A percentile compares a stretch with the other conserved stretches of the same genome.
These are phyloP conservation scores for Polyrhizophydium stewartii DNA, from an alignment of 371 early-diverging fungal species.

Conservation along the genomic window DNA sequence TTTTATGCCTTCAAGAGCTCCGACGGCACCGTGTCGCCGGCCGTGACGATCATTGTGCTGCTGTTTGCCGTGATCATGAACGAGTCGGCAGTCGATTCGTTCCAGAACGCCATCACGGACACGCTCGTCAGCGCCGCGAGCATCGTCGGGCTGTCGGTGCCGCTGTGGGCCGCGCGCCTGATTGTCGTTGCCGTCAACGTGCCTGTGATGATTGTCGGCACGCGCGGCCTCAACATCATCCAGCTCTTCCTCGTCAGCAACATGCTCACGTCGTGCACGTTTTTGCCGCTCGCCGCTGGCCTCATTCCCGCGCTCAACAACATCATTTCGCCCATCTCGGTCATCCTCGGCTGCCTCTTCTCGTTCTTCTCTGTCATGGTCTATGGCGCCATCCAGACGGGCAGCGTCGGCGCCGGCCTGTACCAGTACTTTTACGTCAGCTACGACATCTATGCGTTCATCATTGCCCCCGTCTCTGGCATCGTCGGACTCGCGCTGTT, in stretches of 20 bases:
- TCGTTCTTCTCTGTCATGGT: slow-evolving; percentile 42
- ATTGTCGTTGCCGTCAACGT: slow-evolving; percentile 49
- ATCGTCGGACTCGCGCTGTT: slow-evolving; percentile 35
- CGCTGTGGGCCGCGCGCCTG: slow-evolving; percentile 40
- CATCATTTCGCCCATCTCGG: slow-evolving; percentile 26
- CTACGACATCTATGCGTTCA: slow-evolving; percentile 45
- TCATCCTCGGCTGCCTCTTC: slow-evolving; percentile 40
- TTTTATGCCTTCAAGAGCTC: slow-evolving; percentile 41
- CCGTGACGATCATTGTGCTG: slow-evolving; percentile 34
- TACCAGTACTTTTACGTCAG: slow-evolving; percentile 25
- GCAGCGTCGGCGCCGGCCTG: slow-evolving; percentile 34
- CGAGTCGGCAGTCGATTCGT: slow-evolving; percentile 51
- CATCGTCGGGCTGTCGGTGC: slow-evolving; percentile 30
- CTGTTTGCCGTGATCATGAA: slow-evolving; percentile 52
- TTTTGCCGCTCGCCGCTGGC: slow-evolving; percentile 50
- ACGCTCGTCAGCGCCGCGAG: slow-evolving; percentile 39
- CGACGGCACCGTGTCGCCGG: slow-evolving; percentile 26
- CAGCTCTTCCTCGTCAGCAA: slow-evolving; percentile 51
- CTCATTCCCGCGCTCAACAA: slow-evolving; percentile 29
- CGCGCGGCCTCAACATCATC: slow-evolving; percentile 37
- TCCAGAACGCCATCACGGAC: slow-evolving; percentile 54
- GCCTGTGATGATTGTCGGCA: slow-evolving; percentile 40
- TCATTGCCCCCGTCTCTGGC: slow-evolving; percentile 37
- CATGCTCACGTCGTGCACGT: slow-evolving; percentile 44
- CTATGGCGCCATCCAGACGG: slow-evolving; percentile 34